phyloP scores from a whole-genome alignment of 1,284 basidiomycete species.

The Psilocybe mexicana region DNA sequence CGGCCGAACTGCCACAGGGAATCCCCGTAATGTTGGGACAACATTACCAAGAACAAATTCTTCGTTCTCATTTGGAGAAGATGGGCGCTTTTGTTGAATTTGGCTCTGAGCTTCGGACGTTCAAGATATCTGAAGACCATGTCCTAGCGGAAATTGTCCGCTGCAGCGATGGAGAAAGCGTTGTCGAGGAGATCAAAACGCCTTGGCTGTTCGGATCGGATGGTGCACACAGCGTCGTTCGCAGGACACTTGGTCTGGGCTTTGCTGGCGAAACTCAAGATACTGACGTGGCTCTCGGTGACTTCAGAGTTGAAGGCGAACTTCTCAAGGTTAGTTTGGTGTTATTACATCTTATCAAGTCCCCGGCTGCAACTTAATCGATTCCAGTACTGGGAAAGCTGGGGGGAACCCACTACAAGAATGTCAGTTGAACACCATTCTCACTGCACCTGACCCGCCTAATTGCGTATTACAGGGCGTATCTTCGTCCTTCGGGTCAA shows the following conservation, averaged over 20 bases:
- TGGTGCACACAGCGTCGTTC: constrained; percentile 39
- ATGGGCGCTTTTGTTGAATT: constrained; percentile 35
- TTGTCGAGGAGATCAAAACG: constrained; percentile 26
- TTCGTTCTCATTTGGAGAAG: constrained; percentile 33
- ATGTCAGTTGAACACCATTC: constrained; percentile 7
- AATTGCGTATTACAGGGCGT: constrained; percentile 1
- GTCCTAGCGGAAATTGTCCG: constrained; percentile 35
- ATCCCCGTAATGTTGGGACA: constrained; percentile 38
- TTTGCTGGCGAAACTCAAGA: constrained; percentile 22
- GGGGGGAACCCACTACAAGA: constrained; percentile 14
- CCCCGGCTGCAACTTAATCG: neutral
- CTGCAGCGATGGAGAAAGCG: constrained; percentile 13
- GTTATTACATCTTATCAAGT: neutral
- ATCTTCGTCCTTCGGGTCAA: constrained; percentile 14
- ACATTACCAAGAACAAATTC: constrained; percentile 35
- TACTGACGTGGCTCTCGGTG: constrained; percentile 15
- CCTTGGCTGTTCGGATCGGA: constrained; percentile 43
- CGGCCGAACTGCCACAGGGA: constrained; percentile 21
- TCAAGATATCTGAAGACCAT: constrained; percentile 32
- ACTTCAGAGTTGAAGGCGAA: constrained; percentile 14
- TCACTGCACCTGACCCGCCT: no score
- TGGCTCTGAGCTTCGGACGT: constrained; percentile 37
- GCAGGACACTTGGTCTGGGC: constrained; percentile 42
- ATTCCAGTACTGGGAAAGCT: constrained; percentile 19
- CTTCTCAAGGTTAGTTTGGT: constrained; percentile 10